Evolutionary conservation across 2,329 filamentous ascomycete species (phyloP).

Genomic region (Penicillium janthinellum): DNA sequence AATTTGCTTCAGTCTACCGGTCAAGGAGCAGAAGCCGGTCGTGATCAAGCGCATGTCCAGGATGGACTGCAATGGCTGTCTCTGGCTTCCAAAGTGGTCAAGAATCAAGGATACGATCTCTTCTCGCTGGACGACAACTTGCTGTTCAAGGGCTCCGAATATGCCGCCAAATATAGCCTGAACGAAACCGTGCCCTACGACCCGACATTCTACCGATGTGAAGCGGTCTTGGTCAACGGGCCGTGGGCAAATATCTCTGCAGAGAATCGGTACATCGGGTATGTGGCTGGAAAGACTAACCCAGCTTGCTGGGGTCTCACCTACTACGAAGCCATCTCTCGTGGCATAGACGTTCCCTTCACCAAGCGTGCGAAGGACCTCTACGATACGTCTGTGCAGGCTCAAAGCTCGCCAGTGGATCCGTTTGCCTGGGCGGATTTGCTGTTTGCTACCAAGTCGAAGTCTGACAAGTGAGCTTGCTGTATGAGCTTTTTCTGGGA

Average conservation of each 20-base stretch:
- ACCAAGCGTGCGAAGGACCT: background rate
- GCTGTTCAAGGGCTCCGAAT: constrained; percentile 42
- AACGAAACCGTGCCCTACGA: constrained; percentile 40
- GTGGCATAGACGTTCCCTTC: background rate
- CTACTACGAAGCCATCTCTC: background rate
- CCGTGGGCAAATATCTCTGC: constrained; percentile 38
- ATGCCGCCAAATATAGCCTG: constrained; percentile 45
- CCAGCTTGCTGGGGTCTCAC: background rate
- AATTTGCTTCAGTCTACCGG: constrained; percentile 38
- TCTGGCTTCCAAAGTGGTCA: constrained; percentile 35
- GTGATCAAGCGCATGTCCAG: constrained; percentile 42
- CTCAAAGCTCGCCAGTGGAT: background rate
- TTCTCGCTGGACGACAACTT: constrained; percentile 36
- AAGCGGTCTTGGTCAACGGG: constrained; percentile 44
- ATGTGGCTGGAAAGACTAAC: background rate
- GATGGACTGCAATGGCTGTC: constrained; percentile 40
- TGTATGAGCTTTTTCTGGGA: too few species aligned
- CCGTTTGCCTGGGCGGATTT: background rate
- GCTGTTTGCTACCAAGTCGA: background rate
- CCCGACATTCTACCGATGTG: constrained; percentile 41
- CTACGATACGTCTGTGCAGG: background rate
- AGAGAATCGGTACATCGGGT: background rate
- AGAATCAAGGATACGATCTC: constrained; percentile 42
- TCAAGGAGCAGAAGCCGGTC: constrained; percentile 41
- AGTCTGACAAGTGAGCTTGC: background rate